Base-by-base conservation (phyloP, 2,329 filamentous ascomycete genomes). In the Colletotrichum echinochloae region DNA sequence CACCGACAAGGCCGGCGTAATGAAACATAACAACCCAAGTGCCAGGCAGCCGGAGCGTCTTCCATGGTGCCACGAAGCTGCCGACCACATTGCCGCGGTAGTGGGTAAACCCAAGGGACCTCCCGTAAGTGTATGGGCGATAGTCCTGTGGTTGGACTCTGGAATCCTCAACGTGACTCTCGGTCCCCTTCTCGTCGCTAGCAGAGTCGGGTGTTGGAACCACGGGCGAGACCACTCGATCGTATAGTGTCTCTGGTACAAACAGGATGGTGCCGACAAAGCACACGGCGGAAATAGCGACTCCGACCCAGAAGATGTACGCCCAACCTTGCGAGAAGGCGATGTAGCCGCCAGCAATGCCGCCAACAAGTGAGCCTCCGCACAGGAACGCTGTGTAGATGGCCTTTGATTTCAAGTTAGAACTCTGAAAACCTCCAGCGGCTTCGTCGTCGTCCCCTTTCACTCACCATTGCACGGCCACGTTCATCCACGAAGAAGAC, bases 21-120 rank as follows among this genome's bases (percentile, higher is more conserved):
- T 81, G 80, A 3, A 81, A 66, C 76, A 79, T 82, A 1, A 80
- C 77, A 0, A 82, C 73, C 80, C 79, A 81, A 0, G 77, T 78
- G 0, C 78, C 78, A 0, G 80, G 81, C 0, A 82, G 74, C 0
- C 60, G 64, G 8, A 80, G 74, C 0, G 78, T 78, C 4, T 56
- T 66, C 74, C 78, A 78, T 2, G 78, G 78, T 35, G 77, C 75
- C 12, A 70, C 26, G 56, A 79, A 76, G 7, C 77, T 74, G 41
- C 70, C 62, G 6, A 65, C 3, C 1, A 76, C 44, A 26, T 66
- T 69, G 18, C 75, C 75, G 1, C 64, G 69, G n/a, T 75, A 75
- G 48, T 54, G 70, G 8, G 70, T 59, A 46, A 78, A 73, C 12
- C 65, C 71, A 2, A 78, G 65, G 1, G 75, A 77, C 11, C 62